Evolutionary conservation across 2,329 filamentous ascomycete genomes (phyloP), one percentile per base, ranked within the genome.

Genomic region (Falciphora oryzae): DNA sequence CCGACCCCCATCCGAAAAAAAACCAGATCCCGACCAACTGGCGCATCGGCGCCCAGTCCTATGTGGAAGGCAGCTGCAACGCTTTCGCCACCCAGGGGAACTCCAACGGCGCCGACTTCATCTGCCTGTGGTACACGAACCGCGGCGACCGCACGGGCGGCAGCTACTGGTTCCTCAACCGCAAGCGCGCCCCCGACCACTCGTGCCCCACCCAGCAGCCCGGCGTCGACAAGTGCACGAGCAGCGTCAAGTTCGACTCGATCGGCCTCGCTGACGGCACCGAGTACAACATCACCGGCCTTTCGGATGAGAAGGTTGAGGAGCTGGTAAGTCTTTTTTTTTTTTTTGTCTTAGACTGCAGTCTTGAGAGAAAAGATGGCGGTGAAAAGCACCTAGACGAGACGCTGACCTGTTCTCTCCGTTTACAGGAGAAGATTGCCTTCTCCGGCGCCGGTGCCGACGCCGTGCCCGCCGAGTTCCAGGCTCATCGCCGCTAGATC

Each of bases 241-340:
- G 8, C n/a, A 5, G 14, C 22, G 35, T 28, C 59, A 44, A 44
- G 31, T 22, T n/a, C 59, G 14, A 61, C 59, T 18, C 35, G 25
- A 14, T 61, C 22, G 32, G 59, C 5, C 59, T 61, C 2, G 59
- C 59, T 5, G 59, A 61, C 35, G 59, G 59, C 1, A 53, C 59
- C 59, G 59, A 44, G n/a, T 61, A 61, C 59, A 53, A 53, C 35
- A 61, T 61, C 14, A 16, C 32, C n/a, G 59, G 59, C 13, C 35
- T 61, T 13, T 44, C 59, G 11, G 59, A 61, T n/a, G 59, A 61
- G 13, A 44, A 61, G 35, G n/a, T 44, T 22, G 14, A 11, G 5
- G 35, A 61, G 35, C n/a, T 61, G 59, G 59, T 61, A 28, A 61
- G 59, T 44, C n/a, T n/a, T n/a, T n/a, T n/a, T n/a, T n/a, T n/a